Conservation (phyloP, 192 early-diverging fungal species). For the Chytriomyces confervae region DNA sequence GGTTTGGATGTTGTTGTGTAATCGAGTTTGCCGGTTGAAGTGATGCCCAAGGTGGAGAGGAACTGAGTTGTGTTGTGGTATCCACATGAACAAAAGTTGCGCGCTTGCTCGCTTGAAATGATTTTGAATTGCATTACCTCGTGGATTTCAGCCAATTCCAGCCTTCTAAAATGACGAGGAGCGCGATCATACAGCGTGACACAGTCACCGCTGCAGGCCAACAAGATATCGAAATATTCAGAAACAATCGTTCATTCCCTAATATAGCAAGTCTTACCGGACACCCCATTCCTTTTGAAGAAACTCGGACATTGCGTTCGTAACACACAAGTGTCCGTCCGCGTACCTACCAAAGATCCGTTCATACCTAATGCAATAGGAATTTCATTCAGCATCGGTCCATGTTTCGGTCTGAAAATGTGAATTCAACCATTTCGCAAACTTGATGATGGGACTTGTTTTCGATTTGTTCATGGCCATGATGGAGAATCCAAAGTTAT, state of each 20-base stretch:
- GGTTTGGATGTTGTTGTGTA: not conserved
- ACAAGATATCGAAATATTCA: not conserved
- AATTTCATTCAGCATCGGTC: not conserved
- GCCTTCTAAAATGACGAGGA: conserved; percentile 74
- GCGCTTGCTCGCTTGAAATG: too few relatives aligned
- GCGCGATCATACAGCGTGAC: conserved; percentile 84
- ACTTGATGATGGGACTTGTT: conserved; percentile 55
- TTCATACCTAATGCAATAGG: conserved; percentile 58
- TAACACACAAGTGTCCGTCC: conserved; percentile 84
- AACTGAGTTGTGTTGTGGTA: not conserved
- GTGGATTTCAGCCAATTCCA: conserved; percentile 70
- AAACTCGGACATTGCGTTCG: conserved; percentile 77
- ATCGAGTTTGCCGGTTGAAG: not conserved
- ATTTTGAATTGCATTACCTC: conserved; percentile 45
- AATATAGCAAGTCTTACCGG: conserved; percentile 51
- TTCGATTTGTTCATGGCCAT: conserved; percentile 74
- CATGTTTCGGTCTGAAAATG: not conserved
- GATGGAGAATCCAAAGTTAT: conserved; percentile 93
- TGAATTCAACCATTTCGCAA: conserved; percentile 54
- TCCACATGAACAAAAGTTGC: too few relatives aligned
- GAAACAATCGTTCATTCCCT: not conserved
- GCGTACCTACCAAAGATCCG: conserved; percentile 67
- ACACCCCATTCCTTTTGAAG: conserved; percentile 67
- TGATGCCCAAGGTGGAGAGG: not conserved
- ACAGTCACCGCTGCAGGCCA: conserved; percentile 62